A percentile compares a stretch with the other conserved stretches of the same genome.
These are phyloP conservation scores for Pluteus cervinus DNA, from an alignment of 768 basidiomycete species.

Conservation along the genomic window DNA sequence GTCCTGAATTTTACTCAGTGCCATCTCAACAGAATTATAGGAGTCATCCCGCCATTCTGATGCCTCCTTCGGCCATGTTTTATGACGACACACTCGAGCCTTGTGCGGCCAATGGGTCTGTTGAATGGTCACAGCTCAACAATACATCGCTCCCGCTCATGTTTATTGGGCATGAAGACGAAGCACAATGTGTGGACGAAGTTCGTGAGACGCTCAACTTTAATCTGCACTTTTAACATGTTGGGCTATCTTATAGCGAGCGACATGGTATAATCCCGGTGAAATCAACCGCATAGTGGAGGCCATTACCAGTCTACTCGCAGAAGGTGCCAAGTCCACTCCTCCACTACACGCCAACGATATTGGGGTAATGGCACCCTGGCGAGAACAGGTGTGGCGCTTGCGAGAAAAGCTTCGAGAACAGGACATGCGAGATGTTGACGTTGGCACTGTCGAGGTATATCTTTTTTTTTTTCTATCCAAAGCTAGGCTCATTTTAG, in stretches of 20 bases:
- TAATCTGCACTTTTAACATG: neutral
- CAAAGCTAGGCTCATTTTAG: neutral
- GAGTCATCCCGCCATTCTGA: constrained; percentile 46
- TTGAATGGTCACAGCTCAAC: constrained; percentile 34
- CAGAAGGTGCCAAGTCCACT: constrained; percentile 25
- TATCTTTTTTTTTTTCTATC: constrained; percentile 1
- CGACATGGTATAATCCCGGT: constrained; percentile 44
- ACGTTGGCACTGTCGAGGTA: constrained; percentile 49
- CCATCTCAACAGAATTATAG: constrained; percentile 48
- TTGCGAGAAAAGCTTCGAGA: constrained; percentile 38
- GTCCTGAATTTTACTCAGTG: constrained; percentile 4
- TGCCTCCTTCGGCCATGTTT: constrained; percentile 50
- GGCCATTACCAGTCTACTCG: constrained; percentile 31
- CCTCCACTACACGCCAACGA: constrained; percentile 35
- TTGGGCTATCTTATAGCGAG: constrained; percentile 21
- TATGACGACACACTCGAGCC: constrained; percentile 44
- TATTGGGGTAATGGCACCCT: constrained; percentile 47
- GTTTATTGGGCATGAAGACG: constrained; percentile 34
- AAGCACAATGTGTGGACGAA: constrained; percentile 42
- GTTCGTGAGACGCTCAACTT: constrained; percentile 14
- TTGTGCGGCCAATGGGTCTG: constrained; percentile 34
- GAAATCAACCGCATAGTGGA: constrained; percentile 37
- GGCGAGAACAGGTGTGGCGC: constrained; percentile 49
- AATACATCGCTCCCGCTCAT: constrained; percentile 35
- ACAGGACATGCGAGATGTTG: constrained; percentile 33